A percentile compares a stretch with the other conserved stretches of the same genome.
Evolutionary conservation across 495 filamentous ascomycete genomes (phyloP).

Genomic region (Neurospora sublineolata): DNA sequence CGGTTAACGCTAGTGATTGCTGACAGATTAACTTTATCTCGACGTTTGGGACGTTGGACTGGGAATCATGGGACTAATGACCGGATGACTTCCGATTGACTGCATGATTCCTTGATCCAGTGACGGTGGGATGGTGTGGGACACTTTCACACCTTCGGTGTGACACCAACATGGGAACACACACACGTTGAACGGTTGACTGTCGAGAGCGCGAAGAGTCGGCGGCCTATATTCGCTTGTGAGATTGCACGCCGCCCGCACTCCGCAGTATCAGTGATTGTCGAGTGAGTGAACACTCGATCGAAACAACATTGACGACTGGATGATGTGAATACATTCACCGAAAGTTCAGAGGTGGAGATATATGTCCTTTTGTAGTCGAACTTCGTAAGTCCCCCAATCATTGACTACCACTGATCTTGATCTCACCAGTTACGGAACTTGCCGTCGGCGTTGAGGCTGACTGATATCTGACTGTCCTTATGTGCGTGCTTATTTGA

Average conservation of each 20-base stretch:
- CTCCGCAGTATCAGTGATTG: background rate
- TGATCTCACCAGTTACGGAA: background rate
- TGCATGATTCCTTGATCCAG: background rate
- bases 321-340: background rate
- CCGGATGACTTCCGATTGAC: background rate
- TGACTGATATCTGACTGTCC: background rate
- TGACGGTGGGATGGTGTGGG: background rate
- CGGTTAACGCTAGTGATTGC: background rate
- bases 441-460: background rate
- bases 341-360: background rate
- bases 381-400: background rate
- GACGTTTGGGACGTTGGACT: background rate
- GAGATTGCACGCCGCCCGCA: background rate
- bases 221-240: background rate
- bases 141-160: background rate
- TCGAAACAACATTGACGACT: background rate
- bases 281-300: background rate
- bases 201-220: background rate
- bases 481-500: background rate
- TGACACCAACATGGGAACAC: background rate
- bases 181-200: background rate
- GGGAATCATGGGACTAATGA: background rate
- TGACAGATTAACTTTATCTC: background rate
- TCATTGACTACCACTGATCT: background rate
- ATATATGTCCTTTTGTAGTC: background rate